A percentile compares a stretch with the other conserved stretches of the same genome.
phyloP scores from a whole-genome alignment of 2,329 filamentous ascomycete genomes.

The Talaromyces sp. region DNA sequence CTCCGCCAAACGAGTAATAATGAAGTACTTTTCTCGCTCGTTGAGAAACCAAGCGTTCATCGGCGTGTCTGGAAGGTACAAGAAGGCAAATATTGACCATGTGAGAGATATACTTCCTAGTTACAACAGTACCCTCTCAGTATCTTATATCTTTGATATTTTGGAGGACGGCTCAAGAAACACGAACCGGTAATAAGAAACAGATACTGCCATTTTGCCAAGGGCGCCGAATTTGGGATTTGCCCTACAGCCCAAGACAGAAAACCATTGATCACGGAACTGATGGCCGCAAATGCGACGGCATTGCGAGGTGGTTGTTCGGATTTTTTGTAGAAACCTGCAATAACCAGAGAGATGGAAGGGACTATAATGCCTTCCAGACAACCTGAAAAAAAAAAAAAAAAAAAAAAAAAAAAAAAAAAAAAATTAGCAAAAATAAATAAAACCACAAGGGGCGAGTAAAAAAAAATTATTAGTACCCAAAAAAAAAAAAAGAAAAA shows the following conservation, averaged over 20 bases:
- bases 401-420: not conserved
- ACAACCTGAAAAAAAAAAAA: slow-evolving; percentile 20
- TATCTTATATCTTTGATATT: too few species aligned
- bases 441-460: too few species aligned
- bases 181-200: slow-evolving; percentile 51
- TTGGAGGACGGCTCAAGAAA: not conserved
- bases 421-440: too few species aligned
- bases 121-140: not conserved
- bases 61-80: slow-evolving; percentile 43
- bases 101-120: slow-evolving; percentile 44
- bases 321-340: slow-evolving; percentile 39
- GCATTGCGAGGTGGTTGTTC: slow-evolving; percentile 38
- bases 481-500: too few species aligned
- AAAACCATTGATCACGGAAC: slow-evolving; percentile 31
- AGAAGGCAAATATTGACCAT: slow-evolving; percentile 49
- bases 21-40: slow-evolving; percentile 50
- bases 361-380: slow-evolving; percentile 37
- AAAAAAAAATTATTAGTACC: too few species aligned
- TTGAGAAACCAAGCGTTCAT: slow-evolving; percentile 56
- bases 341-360: slow-evolving; percentile 35
- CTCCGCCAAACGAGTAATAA: slow-evolving; percentile 37
- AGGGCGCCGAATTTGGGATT: slow-evolving; percentile 36
- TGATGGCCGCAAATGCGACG: slow-evolving; percentile 37
- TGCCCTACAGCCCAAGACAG: slow-evolving; percentile 54
- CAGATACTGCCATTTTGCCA: slow-evolving; percentile 58